Conservation (phyloP, 1,139 yeast species). For the Zygoascus meyerae region DNA sequence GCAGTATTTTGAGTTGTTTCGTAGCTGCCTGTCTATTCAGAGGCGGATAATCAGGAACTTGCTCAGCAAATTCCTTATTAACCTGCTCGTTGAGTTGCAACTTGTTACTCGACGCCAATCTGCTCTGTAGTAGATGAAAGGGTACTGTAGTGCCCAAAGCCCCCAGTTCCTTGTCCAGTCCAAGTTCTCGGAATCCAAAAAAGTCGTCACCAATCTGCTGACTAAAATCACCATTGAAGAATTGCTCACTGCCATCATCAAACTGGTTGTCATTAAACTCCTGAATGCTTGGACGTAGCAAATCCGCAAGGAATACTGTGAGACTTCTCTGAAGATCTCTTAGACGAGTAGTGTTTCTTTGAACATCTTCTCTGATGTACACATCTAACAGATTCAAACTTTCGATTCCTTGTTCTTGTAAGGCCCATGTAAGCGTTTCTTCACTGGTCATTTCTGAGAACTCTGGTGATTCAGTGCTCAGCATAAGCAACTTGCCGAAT, state of each 20-base stretch:
- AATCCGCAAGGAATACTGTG: constrained; percentile 68
- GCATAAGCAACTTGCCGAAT: constrained; percentile 62
- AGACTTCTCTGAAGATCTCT: constrained; percentile 62
- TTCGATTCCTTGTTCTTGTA: constrained; percentile 79
- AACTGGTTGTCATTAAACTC: constrained; percentile 76
- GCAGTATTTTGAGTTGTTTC: constrained; percentile 52
- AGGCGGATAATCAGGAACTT: constrained; percentile 36
- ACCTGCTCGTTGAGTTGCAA: constrained; percentile 17
- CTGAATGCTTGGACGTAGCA: constrained; percentile 66
- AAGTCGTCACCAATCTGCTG: constrained; percentile 87
- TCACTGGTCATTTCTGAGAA: constrained; percentile 29
- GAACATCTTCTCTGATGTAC: constrained; percentile 67
- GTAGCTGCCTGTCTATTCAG: constrained; percentile 46
- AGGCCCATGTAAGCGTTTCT: constrained; percentile 54
- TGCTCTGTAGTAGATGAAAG: constrained; percentile 76
- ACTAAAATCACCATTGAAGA: constrained; percentile 89
- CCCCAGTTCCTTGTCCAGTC: constrained; percentile 90
- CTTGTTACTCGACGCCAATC: constrained; percentile 42
- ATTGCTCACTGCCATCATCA: constrained; percentile 87
- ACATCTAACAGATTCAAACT: constrained; percentile 72
- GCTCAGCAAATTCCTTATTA: constrained; percentile 12
- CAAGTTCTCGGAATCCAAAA: constrained; percentile 92
- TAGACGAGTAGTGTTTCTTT: constrained; percentile 64
- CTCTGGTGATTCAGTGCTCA: constrained; percentile 51
- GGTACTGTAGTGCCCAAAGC: constrained; percentile 83